A percentile compares a stretch with the other conserved stretches of the same genome.
These are phyloP conservation scores for Boletellus sp. DNA, from an alignment of 1,284 basidiomycete species.

Conservation along the genomic window DNA sequence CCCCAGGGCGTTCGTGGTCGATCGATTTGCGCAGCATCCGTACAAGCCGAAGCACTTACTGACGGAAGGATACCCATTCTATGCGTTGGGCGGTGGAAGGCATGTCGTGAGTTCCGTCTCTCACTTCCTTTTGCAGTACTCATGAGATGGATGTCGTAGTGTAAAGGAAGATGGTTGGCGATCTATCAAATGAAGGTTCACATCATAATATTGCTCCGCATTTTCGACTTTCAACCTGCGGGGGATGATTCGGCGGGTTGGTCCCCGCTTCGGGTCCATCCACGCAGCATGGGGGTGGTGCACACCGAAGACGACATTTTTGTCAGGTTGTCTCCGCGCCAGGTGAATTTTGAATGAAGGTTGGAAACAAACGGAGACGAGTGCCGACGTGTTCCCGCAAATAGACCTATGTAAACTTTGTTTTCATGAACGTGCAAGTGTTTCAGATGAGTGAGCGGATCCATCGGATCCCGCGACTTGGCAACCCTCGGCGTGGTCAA, in stretches of 20 bases:
- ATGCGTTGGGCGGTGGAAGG: conserved; percentile 22
- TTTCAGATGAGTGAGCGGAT: background rate
- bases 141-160: too few relatives aligned
- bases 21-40: conserved; percentile 21
- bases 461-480: too few relatives aligned
- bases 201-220: conserved; percentile 15
- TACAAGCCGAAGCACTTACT: conserved; percentile 21
- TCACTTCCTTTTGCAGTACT: too few relatives aligned
- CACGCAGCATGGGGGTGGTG: conserved; percentile 16
- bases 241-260: conserved; percentile 2
- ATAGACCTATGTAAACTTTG: background rate
- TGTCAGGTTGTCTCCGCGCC: conserved; percentile 10
- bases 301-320: conserved; percentile 24
- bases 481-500: conserved; percentile 6
- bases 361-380: background rate
- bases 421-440: background rate
- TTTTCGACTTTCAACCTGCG: conserved; percentile 18
- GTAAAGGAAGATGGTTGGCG: conserved; percentile 27
- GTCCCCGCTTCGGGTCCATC: conserved; percentile 13
- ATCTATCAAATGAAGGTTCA: conserved; percentile 24
- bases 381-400: too few relatives aligned
- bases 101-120: conserved; percentile 17
- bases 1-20: conserved; percentile 6
- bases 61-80: conserved; percentile 17
- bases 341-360: background rate